A percentile compares a stretch with the other conserved stretches of the same genome.
Conservation (phyloP, 208 protist species). For the Tritrichomonas foetus region DNA sequence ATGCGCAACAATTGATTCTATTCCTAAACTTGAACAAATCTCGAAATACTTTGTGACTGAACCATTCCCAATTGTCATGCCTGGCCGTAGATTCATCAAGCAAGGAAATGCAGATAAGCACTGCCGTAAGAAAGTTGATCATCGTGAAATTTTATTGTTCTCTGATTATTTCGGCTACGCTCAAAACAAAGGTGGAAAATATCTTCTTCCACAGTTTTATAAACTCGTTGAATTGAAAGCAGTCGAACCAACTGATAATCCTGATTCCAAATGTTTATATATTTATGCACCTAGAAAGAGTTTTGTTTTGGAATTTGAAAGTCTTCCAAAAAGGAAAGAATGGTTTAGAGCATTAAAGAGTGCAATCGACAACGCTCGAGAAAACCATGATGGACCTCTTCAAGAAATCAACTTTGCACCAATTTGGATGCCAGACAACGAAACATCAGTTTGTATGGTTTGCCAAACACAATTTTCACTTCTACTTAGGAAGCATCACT, state of each 20-base stretch:
- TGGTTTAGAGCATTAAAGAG: neutral
- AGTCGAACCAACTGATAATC: neutral
- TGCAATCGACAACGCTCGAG: neutral
- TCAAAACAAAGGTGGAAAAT: neutral
- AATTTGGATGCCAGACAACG: slow-evolving; percentile 44
- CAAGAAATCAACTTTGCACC: neutral
- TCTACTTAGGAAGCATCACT: slow-evolving; percentile 46
- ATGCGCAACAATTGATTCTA: neutral
- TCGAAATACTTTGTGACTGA: neutral
- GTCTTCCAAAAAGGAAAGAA: neutral
- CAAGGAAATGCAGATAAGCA: neutral
- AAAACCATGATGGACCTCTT: neutral
- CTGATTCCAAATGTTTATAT: neutral
- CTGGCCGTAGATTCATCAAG: neutral
- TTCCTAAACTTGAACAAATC: slow-evolving; percentile 19
- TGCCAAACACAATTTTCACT: slow-evolving; percentile 39
- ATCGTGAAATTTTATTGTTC: neutral
- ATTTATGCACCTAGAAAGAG: neutral
- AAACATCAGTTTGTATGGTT: slow-evolving; percentile 40
- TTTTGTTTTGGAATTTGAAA: slow-evolving; percentile 15
- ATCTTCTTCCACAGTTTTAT: neutral
- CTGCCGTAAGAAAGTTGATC: neutral
- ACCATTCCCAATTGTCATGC: slow-evolving; percentile 8
- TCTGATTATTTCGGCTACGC: slow-evolving; percentile 2
- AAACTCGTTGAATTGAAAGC: neutral